These are phyloP conservation scores for Fusarium secorum DNA, from an alignment of 2,329 filamentous ascomycete genomes.

Conservation along the genomic window DNA sequence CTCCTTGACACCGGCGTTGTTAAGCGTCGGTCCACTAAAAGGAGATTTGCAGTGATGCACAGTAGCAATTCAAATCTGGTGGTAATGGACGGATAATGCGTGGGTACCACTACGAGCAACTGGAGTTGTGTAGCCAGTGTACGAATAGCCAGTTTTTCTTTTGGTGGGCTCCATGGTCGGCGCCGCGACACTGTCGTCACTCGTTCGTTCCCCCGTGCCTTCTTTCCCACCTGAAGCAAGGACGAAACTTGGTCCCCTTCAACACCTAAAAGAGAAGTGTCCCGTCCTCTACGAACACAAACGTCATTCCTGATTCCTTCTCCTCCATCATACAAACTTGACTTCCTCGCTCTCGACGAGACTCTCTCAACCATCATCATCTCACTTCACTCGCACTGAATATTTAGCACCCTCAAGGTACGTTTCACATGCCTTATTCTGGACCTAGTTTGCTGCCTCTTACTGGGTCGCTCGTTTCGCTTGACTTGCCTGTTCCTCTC, in stretches of 20 bases:
- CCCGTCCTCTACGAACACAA: constrained; percentile 22
- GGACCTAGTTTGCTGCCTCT: constrained; percentile 18
- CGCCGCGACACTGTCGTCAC: constrained; percentile 36
- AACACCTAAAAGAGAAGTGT: constrained; percentile 26
- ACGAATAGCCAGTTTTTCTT: constrained; percentile 10
- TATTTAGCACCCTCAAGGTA: constrained; percentile 28
- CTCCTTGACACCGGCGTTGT: constrained; percentile 16
- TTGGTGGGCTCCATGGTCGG: not conserved
- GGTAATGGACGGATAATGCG: not conserved
- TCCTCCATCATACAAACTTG: constrained; percentile 9
- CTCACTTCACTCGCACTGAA: not conserved
- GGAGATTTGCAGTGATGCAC: constrained; percentile 1
- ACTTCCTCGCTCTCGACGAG: not conserved
- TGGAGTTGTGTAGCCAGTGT: not conserved
- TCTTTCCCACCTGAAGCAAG: constrained; percentile 7
- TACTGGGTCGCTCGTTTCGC: constrained; percentile 36
- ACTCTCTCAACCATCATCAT: not conserved
- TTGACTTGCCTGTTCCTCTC: constrained; percentile 38
- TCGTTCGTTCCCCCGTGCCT: constrained; percentile 2
- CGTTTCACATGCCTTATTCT: constrained; percentile 21
- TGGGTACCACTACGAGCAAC: not conserved
- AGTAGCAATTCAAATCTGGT: not conserved
- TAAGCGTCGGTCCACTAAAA: constrained; percentile 17
- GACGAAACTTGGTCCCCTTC: constrained; percentile 29
- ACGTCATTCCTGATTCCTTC: constrained; percentile 30